A percentile compares a stretch with the other conserved stretches of the same genome.
phyloP scores from a whole-genome alignment of 768 basidiomycete genomes.

The Lactarius tabidus region DNA sequence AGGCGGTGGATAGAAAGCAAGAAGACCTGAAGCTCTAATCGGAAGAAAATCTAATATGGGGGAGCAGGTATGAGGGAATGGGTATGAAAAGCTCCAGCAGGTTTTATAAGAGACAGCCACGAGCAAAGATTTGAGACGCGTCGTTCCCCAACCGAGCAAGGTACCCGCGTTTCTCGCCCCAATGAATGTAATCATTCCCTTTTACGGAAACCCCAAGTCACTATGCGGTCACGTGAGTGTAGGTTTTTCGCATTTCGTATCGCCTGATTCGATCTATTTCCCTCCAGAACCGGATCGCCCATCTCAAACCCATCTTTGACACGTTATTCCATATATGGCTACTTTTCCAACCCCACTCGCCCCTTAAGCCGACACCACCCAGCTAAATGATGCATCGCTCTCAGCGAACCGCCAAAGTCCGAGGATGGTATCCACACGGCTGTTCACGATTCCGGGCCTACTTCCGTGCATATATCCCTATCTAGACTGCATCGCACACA shows the following conservation, averaged over 20 bases:
- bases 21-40: constrained; percentile 21
- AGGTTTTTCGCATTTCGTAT: not conserved
- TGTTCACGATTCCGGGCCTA: not conserved
- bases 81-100: constrained; percentile 5
- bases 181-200: constrained; percentile 16
- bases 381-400: not conserved
- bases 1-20: constrained; percentile 14
- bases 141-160: constrained; percentile 24
- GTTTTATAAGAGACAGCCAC: constrained; percentile 16
- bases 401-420: constrained; percentile 3
- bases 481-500: not conserved
- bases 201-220: constrained; percentile 24
- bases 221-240: constrained; percentile 19
- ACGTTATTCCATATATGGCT: not conserved
- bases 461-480: not conserved
- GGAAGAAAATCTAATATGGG: constrained; percentile 18
- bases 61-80: constrained; percentile 1
- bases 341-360: not conserved
- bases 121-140: not conserved
- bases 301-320: not conserved
- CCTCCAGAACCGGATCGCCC: not conserved
- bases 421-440: not conserved
- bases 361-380: not conserved
- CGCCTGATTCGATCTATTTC: not conserved
- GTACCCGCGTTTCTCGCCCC: constrained; percentile 14